Percentiles rank a stretch among this genome's conserved stretches.
These are phyloP conservation scores for Phytophthora citrophthora DNA, from an alignment of 352 stramenopile species.

Conservation along the genomic window DNA sequence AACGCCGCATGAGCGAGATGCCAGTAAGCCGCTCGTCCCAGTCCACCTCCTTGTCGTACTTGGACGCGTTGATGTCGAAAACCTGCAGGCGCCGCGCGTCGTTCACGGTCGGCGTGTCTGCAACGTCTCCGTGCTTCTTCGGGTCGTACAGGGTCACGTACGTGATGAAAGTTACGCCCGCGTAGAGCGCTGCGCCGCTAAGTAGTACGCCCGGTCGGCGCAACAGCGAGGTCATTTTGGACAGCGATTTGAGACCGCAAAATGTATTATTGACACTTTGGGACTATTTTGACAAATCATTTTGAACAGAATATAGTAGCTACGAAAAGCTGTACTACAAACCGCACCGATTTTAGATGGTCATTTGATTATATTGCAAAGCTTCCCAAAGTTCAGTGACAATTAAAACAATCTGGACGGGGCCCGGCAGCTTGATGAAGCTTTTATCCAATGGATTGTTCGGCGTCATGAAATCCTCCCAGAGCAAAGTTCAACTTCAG, in stretches of 20 bases:
- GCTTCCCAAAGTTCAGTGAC: too few relatives aligned
- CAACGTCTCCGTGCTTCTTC: constrained; percentile 25
- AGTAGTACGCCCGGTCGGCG: constrained; percentile 64
- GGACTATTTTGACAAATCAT: too few relatives aligned
- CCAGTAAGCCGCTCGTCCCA: constrained; percentile 83
- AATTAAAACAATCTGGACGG: too few relatives aligned
- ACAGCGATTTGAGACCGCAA: background rate
- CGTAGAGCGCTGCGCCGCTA: constrained; percentile 64
- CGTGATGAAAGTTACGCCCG: constrained; percentile 53
- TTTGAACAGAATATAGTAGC: too few relatives aligned
- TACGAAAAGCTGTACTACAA: too few relatives aligned
- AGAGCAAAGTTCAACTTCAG: too few relatives aligned
- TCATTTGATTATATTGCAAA: too few relatives aligned
- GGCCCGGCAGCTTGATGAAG: too few relatives aligned
- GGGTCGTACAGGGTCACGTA: constrained; percentile 84
- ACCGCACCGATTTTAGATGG: too few relatives aligned
- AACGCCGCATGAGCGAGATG: constrained; percentile 81
- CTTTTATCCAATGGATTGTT: too few relatives aligned
- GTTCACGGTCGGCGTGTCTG: constrained; percentile 45
- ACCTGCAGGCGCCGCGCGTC: constrained; percentile 61
- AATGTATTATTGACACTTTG: background rate
- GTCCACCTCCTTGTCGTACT: constrained; percentile 83
- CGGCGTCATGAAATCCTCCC: too few relatives aligned
- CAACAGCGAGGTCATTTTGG: constrained; percentile 39
- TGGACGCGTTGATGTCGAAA: constrained; percentile 73